Evolutionary conservation across 23 red algal species (phyloP).

Genomic region (Chondrus crispus): DNA sequence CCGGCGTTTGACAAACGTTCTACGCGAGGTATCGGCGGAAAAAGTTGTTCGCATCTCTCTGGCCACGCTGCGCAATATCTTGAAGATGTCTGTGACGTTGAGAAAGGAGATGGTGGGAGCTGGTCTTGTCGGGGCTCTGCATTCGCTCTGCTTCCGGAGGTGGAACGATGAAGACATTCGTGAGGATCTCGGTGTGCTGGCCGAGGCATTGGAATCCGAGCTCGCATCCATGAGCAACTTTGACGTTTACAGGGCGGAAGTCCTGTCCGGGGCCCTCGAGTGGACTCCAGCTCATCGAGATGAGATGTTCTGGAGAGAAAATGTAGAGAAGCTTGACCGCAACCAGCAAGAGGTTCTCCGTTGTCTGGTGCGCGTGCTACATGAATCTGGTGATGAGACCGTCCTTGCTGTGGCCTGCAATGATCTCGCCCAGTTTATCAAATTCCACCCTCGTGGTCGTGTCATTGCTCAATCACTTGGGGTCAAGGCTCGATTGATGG

Average conservation of each 20-base stretch:
- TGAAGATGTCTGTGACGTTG: constrained; percentile 41
- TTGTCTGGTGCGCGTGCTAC: constrained; percentile 60
- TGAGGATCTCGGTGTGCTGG: constrained; percentile 64
- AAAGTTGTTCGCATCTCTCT: constrained; percentile 82
- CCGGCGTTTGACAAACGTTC: constrained; percentile 45
- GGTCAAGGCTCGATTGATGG: constrained; percentile 89
- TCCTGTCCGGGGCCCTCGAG: constrained; percentile 75
- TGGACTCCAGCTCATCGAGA: constrained; percentile 93
- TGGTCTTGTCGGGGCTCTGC: constrained; percentile 64
- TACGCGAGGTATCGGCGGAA: constrained; percentile 67
- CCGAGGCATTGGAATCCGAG: constrained; percentile 60
- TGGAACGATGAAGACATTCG: constrained; percentile 87
- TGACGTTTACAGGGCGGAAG: constrained; percentile 88
- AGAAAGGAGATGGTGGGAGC: constrained; percentile 94
- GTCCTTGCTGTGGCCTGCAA: constrained; percentile 80
- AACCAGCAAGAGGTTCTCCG: constrained; percentile 82
- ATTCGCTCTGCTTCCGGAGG: constrained; percentile 48
- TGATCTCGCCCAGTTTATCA: constrained; percentile 87
- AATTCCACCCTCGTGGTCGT: constrained; percentile 75
- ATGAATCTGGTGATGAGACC: constrained; percentile 60
- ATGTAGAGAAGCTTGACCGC: constrained; percentile 76
- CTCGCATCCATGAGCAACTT: constrained; percentile 80
- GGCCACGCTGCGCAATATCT: constrained; percentile 74
- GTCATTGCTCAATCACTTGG: constrained; percentile 63
- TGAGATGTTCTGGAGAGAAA: constrained; percentile 78